Base-by-base conservation (phyloP, 108 stramenopile species). In the Nitzschia sp. region DNA sequence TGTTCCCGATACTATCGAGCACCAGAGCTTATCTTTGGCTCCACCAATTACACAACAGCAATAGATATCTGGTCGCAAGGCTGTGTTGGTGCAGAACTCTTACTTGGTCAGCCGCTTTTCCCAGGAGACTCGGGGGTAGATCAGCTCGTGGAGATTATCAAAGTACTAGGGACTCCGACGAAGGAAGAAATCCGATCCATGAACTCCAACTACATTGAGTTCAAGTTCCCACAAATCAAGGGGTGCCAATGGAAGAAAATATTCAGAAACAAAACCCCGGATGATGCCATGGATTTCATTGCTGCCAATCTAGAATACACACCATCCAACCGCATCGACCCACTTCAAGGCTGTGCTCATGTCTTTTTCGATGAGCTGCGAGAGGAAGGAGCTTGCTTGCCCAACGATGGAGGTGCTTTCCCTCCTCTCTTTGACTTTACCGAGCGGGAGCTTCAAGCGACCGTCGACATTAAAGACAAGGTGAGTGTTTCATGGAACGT, bases 81-180 rank as follows among this genome's bases (percentile, higher is more conserved):
- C 6, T 99, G 98, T 67, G 98, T 99, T 43, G 96, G 96, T 21
- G 97, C 97, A 15, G 98, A 99, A 79, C 80, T 99, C 21, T 78
- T 98, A 37, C 81, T 99, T 26, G 97, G 97, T 7, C 92, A 95
- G 65, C 97, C 98, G 9, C 83, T 99, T 44, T 99, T 99, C 69
- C 97, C 97, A 0, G 98, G 98, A 20, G 96, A 96, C 71, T 94
- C 89, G 9, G 97, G 97, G 10, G 97, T 98, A 8, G 98, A 98
- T 65, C 97, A 98, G 79, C 81, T 99, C n/a, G 97, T 98, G 5
- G 98, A 98, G 77, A 97, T 99, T 56, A 98, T 98, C 82, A 98
- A 98, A 85, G 95, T 98, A 0, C 83, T 99, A 15, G 98, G 97
- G 19, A 98, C 98, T 57, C 98, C 98, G 15, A 97, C 97, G 21